phyloP scores from a whole-genome alignment of 1,139 yeast species.

The Blastobotrys persicus region DNA sequence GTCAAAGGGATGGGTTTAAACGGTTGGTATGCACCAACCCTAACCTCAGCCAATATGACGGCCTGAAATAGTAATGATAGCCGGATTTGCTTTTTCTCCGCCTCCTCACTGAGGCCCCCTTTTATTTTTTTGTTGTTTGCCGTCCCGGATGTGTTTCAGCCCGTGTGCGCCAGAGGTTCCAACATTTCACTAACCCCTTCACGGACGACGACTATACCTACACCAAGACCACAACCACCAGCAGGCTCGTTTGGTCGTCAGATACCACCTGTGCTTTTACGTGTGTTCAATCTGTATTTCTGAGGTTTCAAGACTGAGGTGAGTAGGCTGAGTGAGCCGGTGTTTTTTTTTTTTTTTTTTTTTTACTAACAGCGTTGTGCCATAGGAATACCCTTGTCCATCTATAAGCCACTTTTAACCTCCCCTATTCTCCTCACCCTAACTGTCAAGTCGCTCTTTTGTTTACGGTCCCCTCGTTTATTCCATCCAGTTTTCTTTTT shows the following conservation, averaged over 20 bases:
- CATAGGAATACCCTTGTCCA: neutral
- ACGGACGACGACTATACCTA: neutral
- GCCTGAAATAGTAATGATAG: neutral
- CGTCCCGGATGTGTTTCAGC: constrained; percentile 7
- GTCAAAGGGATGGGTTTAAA: no score
- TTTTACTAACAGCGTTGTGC: neutral
- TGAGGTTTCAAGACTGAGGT: neutral
- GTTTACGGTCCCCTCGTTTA: neutral
- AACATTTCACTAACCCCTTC: neutral
- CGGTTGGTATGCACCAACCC: neutral
- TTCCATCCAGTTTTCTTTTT: neutral
- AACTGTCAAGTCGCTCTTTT: constrained; percentile 16
- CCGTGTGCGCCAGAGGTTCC: neutral
- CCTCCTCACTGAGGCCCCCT: constrained; percentile 1
- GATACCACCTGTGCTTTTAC: neutral
- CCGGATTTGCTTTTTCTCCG: neutral
- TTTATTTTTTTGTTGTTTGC: constrained; percentile 1
- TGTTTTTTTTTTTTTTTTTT: constrained; percentile 1
- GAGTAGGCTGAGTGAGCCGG: neutral
- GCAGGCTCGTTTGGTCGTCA: neutral
- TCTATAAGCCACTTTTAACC: neutral
- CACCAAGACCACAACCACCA: constrained; percentile 2
- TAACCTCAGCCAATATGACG: neutral
- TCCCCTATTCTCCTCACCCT: neutral
- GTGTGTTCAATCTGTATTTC: neutral